Percentiles rank a stretch among this genome's conserved stretches.
These are phyloP conservation scores for Apocynum venetum DNA, from an alignment of 257 asterid genomes.

Conservation along the genomic window DNA sequence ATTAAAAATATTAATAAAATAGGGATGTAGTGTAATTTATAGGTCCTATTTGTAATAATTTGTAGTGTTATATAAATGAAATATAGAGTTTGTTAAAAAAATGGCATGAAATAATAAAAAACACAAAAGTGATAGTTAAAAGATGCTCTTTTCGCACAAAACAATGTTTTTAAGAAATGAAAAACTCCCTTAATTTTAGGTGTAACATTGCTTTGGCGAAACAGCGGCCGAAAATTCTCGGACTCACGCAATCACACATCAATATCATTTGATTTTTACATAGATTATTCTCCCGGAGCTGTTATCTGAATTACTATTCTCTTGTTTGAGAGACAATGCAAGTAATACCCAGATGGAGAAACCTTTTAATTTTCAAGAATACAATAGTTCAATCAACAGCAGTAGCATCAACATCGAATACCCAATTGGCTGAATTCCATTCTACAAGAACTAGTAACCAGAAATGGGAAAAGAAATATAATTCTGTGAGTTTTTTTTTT, in stretches of 20 bases:
- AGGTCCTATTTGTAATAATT: no score
- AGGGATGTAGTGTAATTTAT: no score
- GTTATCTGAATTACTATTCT: background rate
- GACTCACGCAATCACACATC: background rate
- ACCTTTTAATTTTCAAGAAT: slow-evolving; percentile 35
- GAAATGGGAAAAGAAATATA: slow-evolving; percentile 52
- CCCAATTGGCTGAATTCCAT: slow-evolving; percentile 49
- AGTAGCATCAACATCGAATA: slow-evolving; percentile 20
- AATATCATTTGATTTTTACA: background rate
- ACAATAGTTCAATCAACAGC: slow-evolving; percentile 35
- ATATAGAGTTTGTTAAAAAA: no score
- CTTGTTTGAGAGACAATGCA: slow-evolving; percentile 37
- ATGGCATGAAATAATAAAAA: no score
- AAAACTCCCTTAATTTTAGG: no score
- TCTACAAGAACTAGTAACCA: slow-evolving; percentile 36
- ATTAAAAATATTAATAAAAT: no score
- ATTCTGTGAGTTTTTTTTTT: slow-evolving; percentile 37
- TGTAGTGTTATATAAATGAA: no score
- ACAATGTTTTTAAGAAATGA: no score
- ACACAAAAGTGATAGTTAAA: no score
- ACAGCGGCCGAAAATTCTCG: slow-evolving; percentile 4
- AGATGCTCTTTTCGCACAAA: no score
- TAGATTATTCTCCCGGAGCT: background rate
- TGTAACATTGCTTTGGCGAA: slow-evolving; percentile 8
- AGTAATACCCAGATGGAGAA: slow-evolving; percentile 57